Base-by-base conservation (phyloP, 2,329 filamentous ascomycete genomes). In the Arthrobotrys sphaeroides region DNA sequence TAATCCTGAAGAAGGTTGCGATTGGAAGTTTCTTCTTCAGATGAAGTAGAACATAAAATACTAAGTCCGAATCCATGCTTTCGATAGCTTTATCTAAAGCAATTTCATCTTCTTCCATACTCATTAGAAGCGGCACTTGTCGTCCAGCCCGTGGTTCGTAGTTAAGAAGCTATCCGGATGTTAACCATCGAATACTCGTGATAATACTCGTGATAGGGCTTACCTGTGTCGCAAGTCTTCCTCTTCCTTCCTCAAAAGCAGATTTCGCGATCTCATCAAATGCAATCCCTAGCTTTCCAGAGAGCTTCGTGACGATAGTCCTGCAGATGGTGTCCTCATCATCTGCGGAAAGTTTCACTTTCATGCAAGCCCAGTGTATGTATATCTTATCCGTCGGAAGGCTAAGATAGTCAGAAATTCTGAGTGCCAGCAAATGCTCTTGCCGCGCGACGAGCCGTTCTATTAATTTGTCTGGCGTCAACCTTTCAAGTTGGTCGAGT, bases 61-160 rank as follows among this genome's bases (percentile, higher is more conserved):
- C 88, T 1, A 99, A 87, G 79, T 99, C 95, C 0, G 94, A 94
- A 81, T 99, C 95, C 16, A 94, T 94, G 75, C 92, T 96, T 82
- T 97, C 93, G 73, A 98, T 92, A 7, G 95, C 94, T 82, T 98
- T 99, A 84, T 98, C 94, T 0, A 99, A 87, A 0, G 95, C 95
- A 42, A 98, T 89, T 78, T 94, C 92, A 78, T 97, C 94, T 82
- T 99, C 94, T 79, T 97, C 94, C 92, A 98, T 97, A 81, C 88
- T 93, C 43, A 99, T 85, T 1, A 99, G 87, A 1, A 99, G 87
- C 0, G 95, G 95, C 0, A 99, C 95, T 83, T 99, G 95, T 78
- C 94, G 92, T n/a, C 94, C 95, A 1, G 93, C 94, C 69, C 95
- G 89, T 7, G 94, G 93, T 81, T 99, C 95, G 80, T 97, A 91